Base-by-base conservation (phyloP, 2,329 filamentous ascomycete species). In the Ustulina deusta region DNA sequence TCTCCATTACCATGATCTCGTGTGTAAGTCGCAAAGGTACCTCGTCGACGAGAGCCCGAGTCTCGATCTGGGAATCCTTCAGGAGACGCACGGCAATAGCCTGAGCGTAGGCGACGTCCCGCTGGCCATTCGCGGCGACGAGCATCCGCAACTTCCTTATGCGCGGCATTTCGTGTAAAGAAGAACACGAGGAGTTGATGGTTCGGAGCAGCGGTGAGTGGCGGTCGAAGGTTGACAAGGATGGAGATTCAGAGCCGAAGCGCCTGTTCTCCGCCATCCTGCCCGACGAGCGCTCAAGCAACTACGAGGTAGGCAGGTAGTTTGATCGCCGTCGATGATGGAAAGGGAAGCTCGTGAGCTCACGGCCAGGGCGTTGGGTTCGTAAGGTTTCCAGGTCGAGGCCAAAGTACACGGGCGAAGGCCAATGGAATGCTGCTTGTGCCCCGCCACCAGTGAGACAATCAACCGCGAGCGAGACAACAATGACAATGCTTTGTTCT, bases 81-180 rank as follows among this genome's bases (percentile, higher is more conserved):
- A 90, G 90, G 3, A 92, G 84, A 67, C 90, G 87, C 56, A 91
- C 85, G 68, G 90, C 88, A 60, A 92, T 84, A 20, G 88, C 83
- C 76, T 90, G 86, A 60, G 89, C 89, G 80, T 87, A 90, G 51
- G 89, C 87, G 34, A 89, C 86, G 74, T 91, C 89, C 63, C 86
- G 84, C 54, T 86, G 83, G 66, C 90, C 89, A 73, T 90, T 90
- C 65, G 90, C 86, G 65, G 88, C 88, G 40, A 92, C 83, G 38
- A 92, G 85, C 63, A 92, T 84, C 69, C 83, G 86, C 34, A 90
- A 80, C 71, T 86, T 87, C 68, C 80, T 77, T 36, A 80, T 79
- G 15, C 79, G 78, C 55, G 78, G 79, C 71, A 79, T 78, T 63
- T 81, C 79, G 71, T 78, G 78, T 52, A 81, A 69, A 9, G 80